Evolutionary conservation across 805 yeast genomes (phyloP).

Genomic region (Cyberlindnera lachancei): DNA sequence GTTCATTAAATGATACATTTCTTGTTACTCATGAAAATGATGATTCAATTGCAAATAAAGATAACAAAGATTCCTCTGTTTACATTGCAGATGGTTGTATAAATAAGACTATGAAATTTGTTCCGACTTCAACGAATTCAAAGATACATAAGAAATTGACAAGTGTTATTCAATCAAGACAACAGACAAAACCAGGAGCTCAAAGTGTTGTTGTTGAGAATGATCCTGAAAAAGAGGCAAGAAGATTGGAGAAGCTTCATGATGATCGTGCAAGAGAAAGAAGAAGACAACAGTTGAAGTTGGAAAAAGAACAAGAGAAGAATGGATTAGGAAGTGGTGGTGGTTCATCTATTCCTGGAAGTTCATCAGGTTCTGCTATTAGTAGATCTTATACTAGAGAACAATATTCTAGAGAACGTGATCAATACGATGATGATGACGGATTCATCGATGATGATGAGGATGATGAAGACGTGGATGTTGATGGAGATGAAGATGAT

Average conservation of each 20-base stretch:
- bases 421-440: conserved; percentile 31
- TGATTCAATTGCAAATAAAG: not conserved
- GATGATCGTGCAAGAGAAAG: conserved; percentile 58
- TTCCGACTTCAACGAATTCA: conserved; percentile 88
- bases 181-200: conserved; percentile 28
- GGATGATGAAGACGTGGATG: conserved; percentile 42
- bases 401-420: conserved; percentile 24
- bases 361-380: no score
- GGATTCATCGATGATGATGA: conserved; percentile 38
- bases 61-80: conserved; percentile 4
- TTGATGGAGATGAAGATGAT: conserved; percentile 27
- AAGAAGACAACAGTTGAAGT: conserved; percentile 49
- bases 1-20: conserved; percentile 62
- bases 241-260: conserved; percentile 60
- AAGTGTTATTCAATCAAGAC: conserved; percentile 44
- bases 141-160: conserved; percentile 76
- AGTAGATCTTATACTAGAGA: conserved; percentile 17
- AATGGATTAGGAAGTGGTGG: conserved; percentile 27
- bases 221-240: conserved; percentile 67
- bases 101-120: conserved; percentile 58
- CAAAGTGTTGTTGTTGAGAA: conserved; percentile 34
- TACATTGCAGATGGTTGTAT: conserved; percentile 47
- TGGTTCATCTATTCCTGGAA: conserved; percentile 27
- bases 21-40: conserved; percentile 45
- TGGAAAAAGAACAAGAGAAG: conserved; percentile 50